Evolutionary conservation across 177 flowering plant genomes (phyloP).

Genomic region (Vitis hybrid): DNA sequence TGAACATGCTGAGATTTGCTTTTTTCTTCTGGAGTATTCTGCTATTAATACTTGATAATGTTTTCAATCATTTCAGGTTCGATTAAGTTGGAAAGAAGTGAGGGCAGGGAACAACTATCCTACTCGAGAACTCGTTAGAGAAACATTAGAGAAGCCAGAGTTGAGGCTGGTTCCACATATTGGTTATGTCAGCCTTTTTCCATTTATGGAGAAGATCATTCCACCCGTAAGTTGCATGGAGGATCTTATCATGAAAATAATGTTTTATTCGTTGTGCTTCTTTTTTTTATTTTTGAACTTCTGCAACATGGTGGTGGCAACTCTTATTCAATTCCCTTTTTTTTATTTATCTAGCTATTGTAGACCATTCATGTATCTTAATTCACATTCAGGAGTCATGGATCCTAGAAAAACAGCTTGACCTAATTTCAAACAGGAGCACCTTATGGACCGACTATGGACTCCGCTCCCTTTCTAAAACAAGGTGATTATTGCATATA

Average conservation of each 20-base stretch:
- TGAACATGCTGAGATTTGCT: no score
- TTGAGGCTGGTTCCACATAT: constrained; percentile 85
- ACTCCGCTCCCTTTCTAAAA: constrained; percentile 81
- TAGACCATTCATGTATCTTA: background rate
- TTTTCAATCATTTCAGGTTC: constrained; percentile 52
- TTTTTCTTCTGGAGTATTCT: background rate
- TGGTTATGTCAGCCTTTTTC: constrained; percentile 96
- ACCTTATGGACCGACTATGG: constrained; percentile 86
- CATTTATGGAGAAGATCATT: constrained; percentile 76
- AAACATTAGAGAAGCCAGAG: constrained; percentile 61
- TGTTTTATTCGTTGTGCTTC: background rate
- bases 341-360: background rate
- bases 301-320: background rate
- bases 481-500: constrained; percentile 51
- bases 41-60: background rate
- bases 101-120: constrained; percentile 34
- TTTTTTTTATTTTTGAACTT: background rate
- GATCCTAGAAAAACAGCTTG: constrained; percentile 84
- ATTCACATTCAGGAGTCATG: constrained; percentile 53
- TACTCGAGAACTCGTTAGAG: constrained; percentile 65
- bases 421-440: constrained; percentile 81
- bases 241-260: background rate
- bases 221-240: constrained; percentile 69
- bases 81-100: constrained; percentile 65
- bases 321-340: background rate